Conservation (phyloP, 371 early-diverging fungal genomes). For the Lichtheimia ramosa region DNA sequence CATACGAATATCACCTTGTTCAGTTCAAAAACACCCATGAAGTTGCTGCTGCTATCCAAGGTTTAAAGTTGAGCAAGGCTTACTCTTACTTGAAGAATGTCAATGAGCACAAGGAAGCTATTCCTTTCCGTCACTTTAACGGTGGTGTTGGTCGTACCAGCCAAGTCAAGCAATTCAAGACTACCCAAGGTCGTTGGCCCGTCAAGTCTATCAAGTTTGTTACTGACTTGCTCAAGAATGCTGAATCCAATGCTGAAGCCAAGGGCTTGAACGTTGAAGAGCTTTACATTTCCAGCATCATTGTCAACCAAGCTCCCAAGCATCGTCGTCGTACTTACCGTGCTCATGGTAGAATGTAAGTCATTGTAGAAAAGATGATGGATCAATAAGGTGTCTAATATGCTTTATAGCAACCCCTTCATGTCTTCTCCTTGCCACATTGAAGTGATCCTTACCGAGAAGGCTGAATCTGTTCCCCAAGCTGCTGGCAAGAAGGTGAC, state of each 20-base stretch:
- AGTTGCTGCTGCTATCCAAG: constrained; percentile 94
- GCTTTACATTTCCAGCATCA: constrained; percentile 91
- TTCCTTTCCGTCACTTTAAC: constrained; percentile 97
- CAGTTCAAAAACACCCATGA: constrained; percentile 98
- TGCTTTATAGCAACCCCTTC: constrained; percentile 85
- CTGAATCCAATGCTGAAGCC: constrained; percentile 93
- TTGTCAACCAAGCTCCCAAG: constrained; percentile 99
- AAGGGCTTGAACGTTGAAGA: constrained; percentile 91
- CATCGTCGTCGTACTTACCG: constrained; percentile 98
- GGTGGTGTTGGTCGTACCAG: constrained; percentile 97
- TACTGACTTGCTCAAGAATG: constrained; percentile 92
- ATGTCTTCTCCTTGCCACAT: constrained; percentile 97
- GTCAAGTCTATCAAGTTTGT: constrained; percentile 93
- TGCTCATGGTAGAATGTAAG: constrained; percentile 92
- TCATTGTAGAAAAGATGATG: neutral
- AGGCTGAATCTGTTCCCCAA: constrained; percentile 73
- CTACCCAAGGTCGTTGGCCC: constrained; percentile 98
- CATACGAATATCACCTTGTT: neutral
- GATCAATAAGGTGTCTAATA: too few species aligned
- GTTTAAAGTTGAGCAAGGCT: constrained; percentile 94
- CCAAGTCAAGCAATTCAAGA: constrained; percentile 93
- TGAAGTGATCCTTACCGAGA: constrained; percentile 89
- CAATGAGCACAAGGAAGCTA: constrained; percentile 92
- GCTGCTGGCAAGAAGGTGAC: constrained; percentile 57
- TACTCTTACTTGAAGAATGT: constrained; percentile 93